phyloP scores from a whole-genome alignment of 1,284 basidiomycete genomes.

The Ceratobasidium sp. region DNA sequence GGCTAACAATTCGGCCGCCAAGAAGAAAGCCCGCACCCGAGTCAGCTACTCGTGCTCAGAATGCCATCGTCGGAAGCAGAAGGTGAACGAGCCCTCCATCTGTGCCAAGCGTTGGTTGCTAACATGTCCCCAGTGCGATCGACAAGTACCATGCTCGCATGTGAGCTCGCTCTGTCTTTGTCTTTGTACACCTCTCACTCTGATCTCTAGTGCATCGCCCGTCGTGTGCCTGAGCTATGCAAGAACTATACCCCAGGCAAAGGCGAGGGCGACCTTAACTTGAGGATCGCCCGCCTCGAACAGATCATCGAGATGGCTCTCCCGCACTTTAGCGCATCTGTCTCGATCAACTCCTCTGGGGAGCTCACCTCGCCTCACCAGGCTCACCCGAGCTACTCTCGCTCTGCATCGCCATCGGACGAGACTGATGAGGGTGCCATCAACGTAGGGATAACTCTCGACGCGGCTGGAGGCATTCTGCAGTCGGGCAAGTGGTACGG shows the following conservation, averaged over 20 bases:
- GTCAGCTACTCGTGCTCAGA: conserved; percentile 84
- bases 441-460: conserved; percentile 76
- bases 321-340: conserved; percentile 64
- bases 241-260: conserved; percentile 87
- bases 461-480: conserved; percentile 76
- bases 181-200: conserved; percentile 38
- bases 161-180: conserved; percentile 57
- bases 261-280: conserved; percentile 73
- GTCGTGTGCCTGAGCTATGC: conserved; percentile 84
- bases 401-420: conserved; percentile 42
- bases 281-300: conserved; percentile 75
- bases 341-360: conserved; percentile 49
- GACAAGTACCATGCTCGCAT: conserved; percentile 83
- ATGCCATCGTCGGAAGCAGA: conserved; percentile 84
- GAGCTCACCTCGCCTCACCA: conserved; percentile 35
- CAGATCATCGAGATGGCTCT: conserved; percentile 80
- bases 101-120: conserved; percentile 43
- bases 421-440: conserved; percentile 68
- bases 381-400: conserved; percentile 32
- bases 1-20: conserved; percentile 53
- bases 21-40: conserved; percentile 73
- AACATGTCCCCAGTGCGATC: conserved; percentile 68
- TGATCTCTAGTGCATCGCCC: conserved; percentile 70
- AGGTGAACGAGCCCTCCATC: conserved; percentile 62
- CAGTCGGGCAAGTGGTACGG: conserved; percentile 86